phyloP scores from a whole-genome alignment of 208 protist species.

The Trypanosoma conorhini region DNA sequence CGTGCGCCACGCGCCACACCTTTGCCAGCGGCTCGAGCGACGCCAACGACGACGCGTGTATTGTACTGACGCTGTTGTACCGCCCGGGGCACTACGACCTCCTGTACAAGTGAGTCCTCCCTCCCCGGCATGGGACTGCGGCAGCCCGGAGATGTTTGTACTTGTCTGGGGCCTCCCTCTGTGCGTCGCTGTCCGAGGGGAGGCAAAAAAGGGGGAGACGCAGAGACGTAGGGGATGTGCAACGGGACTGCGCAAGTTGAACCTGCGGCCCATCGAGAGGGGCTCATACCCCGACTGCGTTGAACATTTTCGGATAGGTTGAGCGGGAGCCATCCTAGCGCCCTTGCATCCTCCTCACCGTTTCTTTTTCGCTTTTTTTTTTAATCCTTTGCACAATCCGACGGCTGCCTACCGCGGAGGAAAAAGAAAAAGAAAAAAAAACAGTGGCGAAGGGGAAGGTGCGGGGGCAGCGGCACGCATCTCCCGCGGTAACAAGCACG shows the following conservation, averaged over 20 bases:
- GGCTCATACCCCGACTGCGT: no score
- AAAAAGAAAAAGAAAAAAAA: conserved; percentile 1
- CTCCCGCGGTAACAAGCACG: neutral
- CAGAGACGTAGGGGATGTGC: no score
- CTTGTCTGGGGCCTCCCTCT: neutral
- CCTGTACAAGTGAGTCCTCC: conserved; percentile 32
- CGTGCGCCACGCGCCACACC: conserved; percentile 29
- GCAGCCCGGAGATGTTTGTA: neutral
- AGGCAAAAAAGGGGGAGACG: neutral
- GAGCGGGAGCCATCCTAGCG: no score
- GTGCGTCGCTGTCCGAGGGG: neutral
- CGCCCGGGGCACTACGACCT: conserved; percentile 86
- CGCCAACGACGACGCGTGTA: neutral
- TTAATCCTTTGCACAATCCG: neutral
- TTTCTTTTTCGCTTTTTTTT: conserved; percentile 9
- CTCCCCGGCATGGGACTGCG: neutral
- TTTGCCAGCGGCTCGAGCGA: conserved; percentile 14
- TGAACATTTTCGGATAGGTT: no score
- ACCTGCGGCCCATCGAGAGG: no score
- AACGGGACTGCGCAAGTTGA: no score
- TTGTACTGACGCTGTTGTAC: conserved; percentile 51
- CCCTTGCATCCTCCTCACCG: neutral
- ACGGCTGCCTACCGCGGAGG: neutral
- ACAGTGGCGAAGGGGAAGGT: neutral
- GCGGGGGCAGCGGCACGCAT: neutral